A percentile compares a stretch with the other conserved stretches of the same genome.
phyloP scores from a whole-genome alignment of 1,284 basidiomycete species.

The Microbotryomycetes sp. region DNA sequence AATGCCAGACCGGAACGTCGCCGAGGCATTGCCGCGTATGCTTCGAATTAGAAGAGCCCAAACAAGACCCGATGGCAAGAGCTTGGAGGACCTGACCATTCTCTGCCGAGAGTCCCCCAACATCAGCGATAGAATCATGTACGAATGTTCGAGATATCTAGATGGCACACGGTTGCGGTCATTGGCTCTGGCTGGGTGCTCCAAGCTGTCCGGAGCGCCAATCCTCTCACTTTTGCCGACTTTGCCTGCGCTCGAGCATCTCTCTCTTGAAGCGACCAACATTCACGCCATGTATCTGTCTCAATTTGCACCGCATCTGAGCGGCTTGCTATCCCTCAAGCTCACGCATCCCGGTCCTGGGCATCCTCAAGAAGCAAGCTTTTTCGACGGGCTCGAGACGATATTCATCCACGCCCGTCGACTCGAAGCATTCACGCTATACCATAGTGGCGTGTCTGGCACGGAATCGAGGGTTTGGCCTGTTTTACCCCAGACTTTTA shows the following conservation, averaged over 20 bases:
- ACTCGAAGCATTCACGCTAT: slow-evolving; percentile 22
- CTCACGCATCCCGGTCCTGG: slow-evolving; percentile 28
- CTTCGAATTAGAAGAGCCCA: not conserved
- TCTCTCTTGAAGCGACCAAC: slow-evolving; percentile 29
- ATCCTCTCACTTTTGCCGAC: slow-evolving; percentile 17
- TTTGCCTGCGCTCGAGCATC: slow-evolving; percentile 13
- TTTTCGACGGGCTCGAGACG: slow-evolving; percentile 19
- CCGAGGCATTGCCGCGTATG: slow-evolving; percentile 15
- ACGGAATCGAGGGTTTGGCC: slow-evolving; percentile 20
- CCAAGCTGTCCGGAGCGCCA: slow-evolving; percentile 11
- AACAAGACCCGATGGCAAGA: not conserved
- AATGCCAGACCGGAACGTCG: slow-evolving; percentile 26
- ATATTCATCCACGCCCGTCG: slow-evolving; percentile 1
- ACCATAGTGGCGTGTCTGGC: slow-evolving; percentile 16
- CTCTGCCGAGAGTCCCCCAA: slow-evolving; percentile 24
- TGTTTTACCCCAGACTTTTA: not conserved
- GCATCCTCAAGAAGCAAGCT: slow-evolving; percentile 4
- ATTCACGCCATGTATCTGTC: slow-evolving; percentile 15
- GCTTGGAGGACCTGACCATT: slow-evolving; percentile 22
- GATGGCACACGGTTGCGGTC: slow-evolving; percentile 1
- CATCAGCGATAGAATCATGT: slow-evolving; percentile 18
- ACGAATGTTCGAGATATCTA: not conserved
- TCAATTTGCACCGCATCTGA: slow-evolving; percentile 5
- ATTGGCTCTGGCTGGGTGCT: slow-evolving; percentile 25
- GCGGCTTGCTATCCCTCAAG: slow-evolving; percentile 15